These are phyloP conservation scores for Scutellaria barbata DNA, from an alignment of 257 asterid species.

Conservation along the genomic window DNA sequence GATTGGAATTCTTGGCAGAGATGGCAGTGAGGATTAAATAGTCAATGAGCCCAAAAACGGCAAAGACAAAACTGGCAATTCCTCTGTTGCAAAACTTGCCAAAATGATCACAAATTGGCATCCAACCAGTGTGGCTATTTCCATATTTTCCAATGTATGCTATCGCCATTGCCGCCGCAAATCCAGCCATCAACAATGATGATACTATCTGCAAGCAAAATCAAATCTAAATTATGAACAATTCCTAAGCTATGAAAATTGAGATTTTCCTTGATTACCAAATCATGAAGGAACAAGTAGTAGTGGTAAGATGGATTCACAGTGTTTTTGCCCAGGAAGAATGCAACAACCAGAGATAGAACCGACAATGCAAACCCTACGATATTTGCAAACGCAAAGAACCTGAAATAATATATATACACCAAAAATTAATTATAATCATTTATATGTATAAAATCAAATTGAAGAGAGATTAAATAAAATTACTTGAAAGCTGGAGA, in stretches of 20 bases:
- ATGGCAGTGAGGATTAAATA: conserved; percentile 51
- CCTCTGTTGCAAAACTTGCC: conserved; percentile 54
- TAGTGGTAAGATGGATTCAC: conserved; percentile 41
- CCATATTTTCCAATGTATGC: conserved; percentile 70
- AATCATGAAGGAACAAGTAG: conserved; percentile 65
- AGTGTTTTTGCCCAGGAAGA: conserved; percentile 34
- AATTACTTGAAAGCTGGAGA: conserved; percentile 59
- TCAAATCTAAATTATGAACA: too few species aligned
- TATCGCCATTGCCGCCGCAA: conserved; percentile 55
- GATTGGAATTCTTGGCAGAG: conserved; percentile 48
- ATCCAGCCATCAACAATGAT: conserved; percentile 54
- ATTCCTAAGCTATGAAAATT: too few species aligned
- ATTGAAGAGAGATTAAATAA: neutral
- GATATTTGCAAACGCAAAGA: conserved; percentile 54
- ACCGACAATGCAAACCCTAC: conserved; percentile 46
- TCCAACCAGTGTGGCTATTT: conserved; percentile 57
- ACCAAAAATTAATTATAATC: too few species aligned
- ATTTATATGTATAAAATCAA: neutral
- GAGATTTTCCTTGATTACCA: conserved; percentile 44
- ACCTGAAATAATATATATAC: conserved; percentile 43
- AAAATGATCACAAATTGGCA: conserved; percentile 61
- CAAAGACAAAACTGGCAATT: conserved; percentile 30
- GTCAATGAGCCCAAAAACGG: conserved; percentile 36
- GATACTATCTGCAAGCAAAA: neutral
- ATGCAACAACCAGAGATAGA: conserved; percentile 38